phyloP scores from a whole-genome alignment of 2,329 filamentous ascomycete species.

The Aspergillus fumigatus region DNA sequence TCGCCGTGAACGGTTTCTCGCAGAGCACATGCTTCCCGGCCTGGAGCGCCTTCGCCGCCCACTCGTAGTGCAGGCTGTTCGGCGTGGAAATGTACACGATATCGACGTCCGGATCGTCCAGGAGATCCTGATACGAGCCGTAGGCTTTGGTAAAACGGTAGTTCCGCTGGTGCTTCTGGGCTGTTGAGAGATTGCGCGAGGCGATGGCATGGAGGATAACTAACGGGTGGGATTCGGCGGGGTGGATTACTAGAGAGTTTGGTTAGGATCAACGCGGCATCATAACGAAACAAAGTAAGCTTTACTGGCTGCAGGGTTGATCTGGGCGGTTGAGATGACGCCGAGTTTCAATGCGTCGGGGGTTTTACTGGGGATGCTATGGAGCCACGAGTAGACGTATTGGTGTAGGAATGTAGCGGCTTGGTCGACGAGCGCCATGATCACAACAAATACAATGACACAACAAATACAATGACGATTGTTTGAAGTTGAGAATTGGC shows the following conservation, averaged over 20 bases:
- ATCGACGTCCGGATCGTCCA: slow-evolving; percentile 34
- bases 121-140: slow-evolving; percentile 20
- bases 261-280: not conserved
- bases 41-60: slow-evolving; percentile 36
- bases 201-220: slow-evolving; percentile 52
- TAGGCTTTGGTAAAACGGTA: slow-evolving; percentile 46
- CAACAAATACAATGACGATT: not conserved
- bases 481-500: not conserved
- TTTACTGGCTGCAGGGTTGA: slow-evolving; percentile 18
- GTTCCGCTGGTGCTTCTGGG: slow-evolving; percentile 46
- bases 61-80: slow-evolving; percentile 40
- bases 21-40: slow-evolving; percentile 28
- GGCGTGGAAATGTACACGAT: slow-evolving; percentile 50
- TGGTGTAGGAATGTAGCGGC: slow-evolving; percentile 20
- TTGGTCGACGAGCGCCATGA: slow-evolving; percentile 23
- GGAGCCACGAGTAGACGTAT: slow-evolving; percentile 19
- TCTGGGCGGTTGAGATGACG: slow-evolving; percentile 20
- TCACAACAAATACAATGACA: not conserved
- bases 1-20: slow-evolving; percentile 28
- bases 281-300: no score
- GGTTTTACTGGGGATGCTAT: slow-evolving; percentile 18
- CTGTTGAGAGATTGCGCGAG: slow-evolving; percentile 46
- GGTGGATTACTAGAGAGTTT: slow-evolving; percentile 2
- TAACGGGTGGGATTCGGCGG: not conserved
- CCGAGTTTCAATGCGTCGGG: slow-evolving; percentile 19